Evolutionary conservation across 345 rosid genomes (phyloP).

Genomic region (Alliaria petiolata): DNA sequence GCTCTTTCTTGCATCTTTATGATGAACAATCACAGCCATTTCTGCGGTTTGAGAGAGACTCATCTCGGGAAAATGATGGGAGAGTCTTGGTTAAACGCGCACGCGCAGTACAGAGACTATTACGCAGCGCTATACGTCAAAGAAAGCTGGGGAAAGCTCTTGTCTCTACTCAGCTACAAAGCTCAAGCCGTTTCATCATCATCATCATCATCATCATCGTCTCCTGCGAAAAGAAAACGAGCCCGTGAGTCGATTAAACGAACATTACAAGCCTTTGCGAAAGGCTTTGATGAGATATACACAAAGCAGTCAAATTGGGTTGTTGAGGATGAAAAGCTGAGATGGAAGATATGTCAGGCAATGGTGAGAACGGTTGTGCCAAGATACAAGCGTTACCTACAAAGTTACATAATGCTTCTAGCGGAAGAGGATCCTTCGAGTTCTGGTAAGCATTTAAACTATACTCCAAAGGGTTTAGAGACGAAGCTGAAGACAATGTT

Average conservation of each 20-base stretch:
- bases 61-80: slow-evolving; percentile 76
- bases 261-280: slow-evolving; percentile 45
- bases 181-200: slow-evolving; percentile 12
- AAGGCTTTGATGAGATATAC: slow-evolving; percentile 54
- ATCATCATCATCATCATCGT: background rate
- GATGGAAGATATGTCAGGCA: slow-evolving; percentile 49
- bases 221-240: slow-evolving; percentile 20
- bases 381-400: slow-evolving; percentile 45
- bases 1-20: slow-evolving; percentile 66
- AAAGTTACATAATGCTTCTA: slow-evolving; percentile 26
- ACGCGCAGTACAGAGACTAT: slow-evolving; percentile 63
- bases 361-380: slow-evolving; percentile 52
- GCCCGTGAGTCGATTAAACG: slow-evolving; percentile 33
- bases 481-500: slow-evolving; percentile 58
- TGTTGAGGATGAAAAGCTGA: slow-evolving; percentile 46
- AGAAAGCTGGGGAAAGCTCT: slow-evolving; percentile 63
- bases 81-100: slow-evolving; percentile 65
- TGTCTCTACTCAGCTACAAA: slow-evolving; percentile 28
- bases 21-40: slow-evolving; percentile 82
- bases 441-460: slow-evolving; percentile 39
- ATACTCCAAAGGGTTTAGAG: slow-evolving; percentile 50
- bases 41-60: slow-evolving; percentile 52
- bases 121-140: slow-evolving; percentile 55
- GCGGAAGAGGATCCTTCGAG: slow-evolving; percentile 25
- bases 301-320: slow-evolving; percentile 62